phyloP scores from a whole-genome alignment of 495 filamentous ascomycete genomes.

The Gamarada debralockiae region DNA sequence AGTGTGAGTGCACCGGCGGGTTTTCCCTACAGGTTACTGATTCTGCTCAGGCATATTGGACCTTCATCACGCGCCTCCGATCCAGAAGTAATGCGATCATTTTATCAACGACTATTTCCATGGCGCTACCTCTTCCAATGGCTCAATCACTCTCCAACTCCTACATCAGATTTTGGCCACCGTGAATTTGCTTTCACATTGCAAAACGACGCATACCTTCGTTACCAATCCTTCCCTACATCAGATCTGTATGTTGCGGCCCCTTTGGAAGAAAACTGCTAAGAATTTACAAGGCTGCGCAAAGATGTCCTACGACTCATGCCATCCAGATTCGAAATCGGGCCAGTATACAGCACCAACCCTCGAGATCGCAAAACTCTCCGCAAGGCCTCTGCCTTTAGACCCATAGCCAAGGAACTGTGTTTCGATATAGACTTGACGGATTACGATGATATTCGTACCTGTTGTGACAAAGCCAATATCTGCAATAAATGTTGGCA shows the following conservation, averaged over 20 bases:
- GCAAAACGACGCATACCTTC: slow-evolving; percentile 81
- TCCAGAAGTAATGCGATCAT: slow-evolving; percentile 78
- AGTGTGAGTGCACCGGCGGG: slow-evolving; percentile 30
- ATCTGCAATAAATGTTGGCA: slow-evolving; percentile 95
- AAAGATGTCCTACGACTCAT: slow-evolving; percentile 85
- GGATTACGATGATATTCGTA: slow-evolving; percentile 95
- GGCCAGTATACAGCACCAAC: slow-evolving; percentile 89
- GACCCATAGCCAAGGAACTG: slow-evolving; percentile 81
- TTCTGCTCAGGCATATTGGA: slow-evolving; percentile 16
- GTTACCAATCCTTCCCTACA: slow-evolving; percentile 86
- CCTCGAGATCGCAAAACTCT: slow-evolving; percentile 89
- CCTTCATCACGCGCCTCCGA: slow-evolving; percentile 48
- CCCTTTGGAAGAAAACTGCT: background rate
- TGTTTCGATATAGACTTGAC: slow-evolving; percentile 99
- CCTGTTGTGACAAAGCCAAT: slow-evolving; percentile 88
- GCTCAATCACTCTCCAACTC: slow-evolving; percentile 89
- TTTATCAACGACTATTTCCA: slow-evolving; percentile 94
- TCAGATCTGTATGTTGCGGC: slow-evolving; percentile 66
- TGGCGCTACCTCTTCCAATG: slow-evolving; percentile 96
- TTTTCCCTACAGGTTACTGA: background rate
- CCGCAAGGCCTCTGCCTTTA: slow-evolving; percentile 67
- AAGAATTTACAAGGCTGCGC: slow-evolving; percentile 56
- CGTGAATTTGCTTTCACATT: slow-evolving; percentile 95
- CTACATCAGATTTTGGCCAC: slow-evolving; percentile 82
- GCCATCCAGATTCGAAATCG: slow-evolving; percentile 95